Evolutionary conservation across 805 yeast species (phyloP).

Genomic region (Cyberlindnera petersonii): DNA sequence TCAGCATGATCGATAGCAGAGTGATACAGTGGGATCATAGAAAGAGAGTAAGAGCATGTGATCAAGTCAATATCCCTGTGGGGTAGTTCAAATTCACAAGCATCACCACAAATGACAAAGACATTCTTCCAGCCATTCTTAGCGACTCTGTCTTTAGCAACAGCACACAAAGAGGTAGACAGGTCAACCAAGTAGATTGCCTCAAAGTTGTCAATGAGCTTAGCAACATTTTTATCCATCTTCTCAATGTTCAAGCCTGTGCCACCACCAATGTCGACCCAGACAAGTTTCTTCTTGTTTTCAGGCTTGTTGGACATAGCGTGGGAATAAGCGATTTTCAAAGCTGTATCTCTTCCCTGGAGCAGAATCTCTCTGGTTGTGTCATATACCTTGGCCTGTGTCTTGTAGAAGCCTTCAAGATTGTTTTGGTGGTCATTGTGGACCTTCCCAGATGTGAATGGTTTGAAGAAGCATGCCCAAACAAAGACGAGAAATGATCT

Average conservation of each 20-base stretch:
- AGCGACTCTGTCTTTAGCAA: slow-evolving; percentile 58
- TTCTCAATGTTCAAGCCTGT: slow-evolving; percentile 79
- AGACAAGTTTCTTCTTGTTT: slow-evolving; percentile 43
- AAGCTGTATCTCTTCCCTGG: slow-evolving; percentile 66
- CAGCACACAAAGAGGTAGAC: slow-evolving; percentile 70
- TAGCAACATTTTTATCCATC: slow-evolving; percentile 52
- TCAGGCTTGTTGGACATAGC: slow-evolving; percentile 31
- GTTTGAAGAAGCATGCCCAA: slow-evolving; percentile 35
- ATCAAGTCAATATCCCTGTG: slow-evolving; percentile 57
- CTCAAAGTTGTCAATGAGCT: slow-evolving; percentile 41
- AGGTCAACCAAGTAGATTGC: slow-evolving; percentile 71
- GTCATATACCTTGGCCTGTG: slow-evolving; percentile 77
- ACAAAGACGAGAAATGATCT: slow-evolving; percentile 26
- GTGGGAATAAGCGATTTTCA: slow-evolving; percentile 57
- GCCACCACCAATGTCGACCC: slow-evolving; percentile 86
- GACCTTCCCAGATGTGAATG: slow-evolving; percentile 28
- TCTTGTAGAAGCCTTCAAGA: slow-evolving; percentile 62
- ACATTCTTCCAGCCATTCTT: slow-evolving; percentile 54
- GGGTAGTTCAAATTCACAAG: slow-evolving; percentile 61
- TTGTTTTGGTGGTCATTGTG: slow-evolving; percentile 31
- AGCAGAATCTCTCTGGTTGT: slow-evolving; percentile 61
- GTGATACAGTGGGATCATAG: slow-evolving; percentile 83
- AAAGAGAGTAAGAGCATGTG: slow-evolving; percentile 75
- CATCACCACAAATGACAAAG: slow-evolving; percentile 68
- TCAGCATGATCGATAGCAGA: slow-evolving; percentile 71